Percentiles rank a stretch among this genome's conserved stretches.
Conservation (phyloP, 495 filamentous ascomycete genomes). For the Aeminium ludgeri region DNA sequence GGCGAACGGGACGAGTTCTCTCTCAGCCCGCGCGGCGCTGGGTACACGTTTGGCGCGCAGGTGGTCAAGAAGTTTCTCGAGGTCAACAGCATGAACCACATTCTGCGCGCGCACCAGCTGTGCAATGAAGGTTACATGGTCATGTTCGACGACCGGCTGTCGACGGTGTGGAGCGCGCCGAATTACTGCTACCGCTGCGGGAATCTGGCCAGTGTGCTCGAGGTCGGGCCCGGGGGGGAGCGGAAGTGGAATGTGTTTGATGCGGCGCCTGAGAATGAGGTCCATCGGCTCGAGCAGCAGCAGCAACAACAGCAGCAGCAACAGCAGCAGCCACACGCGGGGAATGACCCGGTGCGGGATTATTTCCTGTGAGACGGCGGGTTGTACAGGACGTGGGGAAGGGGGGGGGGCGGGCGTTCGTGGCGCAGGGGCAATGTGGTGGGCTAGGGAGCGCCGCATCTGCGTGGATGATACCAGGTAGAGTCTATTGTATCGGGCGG, state of each 20-base stretch:
- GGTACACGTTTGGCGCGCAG: conserved; percentile 92
- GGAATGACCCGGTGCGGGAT: conserved; percentile 14
- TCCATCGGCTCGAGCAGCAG: conserved; percentile 63
- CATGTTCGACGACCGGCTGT: conserved; percentile 81
- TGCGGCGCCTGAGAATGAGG: conserved; percentile 87
- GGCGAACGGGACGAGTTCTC: conserved; percentile 92
- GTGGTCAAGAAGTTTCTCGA: conserved; percentile 96
- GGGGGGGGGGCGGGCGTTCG: too few species aligned
- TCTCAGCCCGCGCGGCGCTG: conserved; percentile 79
- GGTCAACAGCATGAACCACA: conserved; percentile 92
- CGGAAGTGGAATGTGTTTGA: conserved; percentile 94
- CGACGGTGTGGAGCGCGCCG: conserved; percentile 94
- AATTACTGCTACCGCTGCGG: conserved; percentile 99
- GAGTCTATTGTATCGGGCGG: too few species aligned
- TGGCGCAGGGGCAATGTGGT: too few species aligned
- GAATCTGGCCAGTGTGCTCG: conserved; percentile 90
- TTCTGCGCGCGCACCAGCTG: conserved; percentile 86
- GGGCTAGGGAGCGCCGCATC: too few species aligned
- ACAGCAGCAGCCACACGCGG: conserved; percentile 28
- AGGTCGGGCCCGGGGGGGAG: conserved; percentile 83
- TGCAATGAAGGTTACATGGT: conserved; percentile 96
- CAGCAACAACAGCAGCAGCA: conserved; percentile 32
- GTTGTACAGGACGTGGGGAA: too few species aligned
- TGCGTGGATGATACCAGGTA: too few species aligned
- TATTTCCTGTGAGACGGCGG: conserved; percentile 16